Evolutionary conservation across 2,329 filamentous ascomycete genomes (phyloP).

Genomic region (Venturiaceae sp.): DNA sequence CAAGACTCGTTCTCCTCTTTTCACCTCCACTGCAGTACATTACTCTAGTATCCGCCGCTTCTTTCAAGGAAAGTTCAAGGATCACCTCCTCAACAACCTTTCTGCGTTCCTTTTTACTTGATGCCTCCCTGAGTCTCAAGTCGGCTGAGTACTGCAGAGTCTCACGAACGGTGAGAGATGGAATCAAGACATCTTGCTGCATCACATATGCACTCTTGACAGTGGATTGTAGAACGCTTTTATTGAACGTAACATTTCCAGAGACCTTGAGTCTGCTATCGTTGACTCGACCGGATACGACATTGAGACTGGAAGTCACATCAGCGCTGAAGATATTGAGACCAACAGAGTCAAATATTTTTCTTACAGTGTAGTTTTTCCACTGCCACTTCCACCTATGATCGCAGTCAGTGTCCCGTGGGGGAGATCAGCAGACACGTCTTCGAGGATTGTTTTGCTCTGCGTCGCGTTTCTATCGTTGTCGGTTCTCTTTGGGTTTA

Average conservation of each 20-base stretch:
- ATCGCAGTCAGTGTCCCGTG: constrained; percentile 64
- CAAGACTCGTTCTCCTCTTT: constrained; percentile 66
- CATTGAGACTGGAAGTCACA: constrained; percentile 43
- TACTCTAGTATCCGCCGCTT: constrained; percentile 66
- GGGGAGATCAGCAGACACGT: constrained; percentile 53
- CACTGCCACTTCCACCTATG: constrained; percentile 63
- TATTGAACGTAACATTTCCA: constrained; percentile 55
- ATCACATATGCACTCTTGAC: constrained; percentile 61
- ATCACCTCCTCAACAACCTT: constrained; percentile 68
- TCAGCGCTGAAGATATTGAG: constrained; percentile 42
- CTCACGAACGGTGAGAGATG: constrained; percentile 65
- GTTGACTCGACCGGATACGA: constrained; percentile 58
- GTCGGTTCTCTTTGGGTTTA: constrained; percentile 8
- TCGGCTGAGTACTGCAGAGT: constrained; percentile 66
- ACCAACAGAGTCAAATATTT: constrained; percentile 6
- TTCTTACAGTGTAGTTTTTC: constrained; percentile 39
- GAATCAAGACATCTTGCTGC: constrained; percentile 66
- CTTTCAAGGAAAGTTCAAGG: constrained; percentile 63
- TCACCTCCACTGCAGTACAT: constrained; percentile 73
- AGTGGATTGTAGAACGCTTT: constrained; percentile 33
- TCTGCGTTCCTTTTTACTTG: constrained; percentile 47
- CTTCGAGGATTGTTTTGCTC: constrained; percentile 45
- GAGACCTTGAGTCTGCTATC: constrained; percentile 40
- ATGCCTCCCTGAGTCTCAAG: constrained; percentile 55
- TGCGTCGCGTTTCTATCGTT: not conserved